Evolutionary conservation across 495 filamentous ascomycete species (phyloP).

Genomic region (Podospora bellae-mahoneyi): DNA sequence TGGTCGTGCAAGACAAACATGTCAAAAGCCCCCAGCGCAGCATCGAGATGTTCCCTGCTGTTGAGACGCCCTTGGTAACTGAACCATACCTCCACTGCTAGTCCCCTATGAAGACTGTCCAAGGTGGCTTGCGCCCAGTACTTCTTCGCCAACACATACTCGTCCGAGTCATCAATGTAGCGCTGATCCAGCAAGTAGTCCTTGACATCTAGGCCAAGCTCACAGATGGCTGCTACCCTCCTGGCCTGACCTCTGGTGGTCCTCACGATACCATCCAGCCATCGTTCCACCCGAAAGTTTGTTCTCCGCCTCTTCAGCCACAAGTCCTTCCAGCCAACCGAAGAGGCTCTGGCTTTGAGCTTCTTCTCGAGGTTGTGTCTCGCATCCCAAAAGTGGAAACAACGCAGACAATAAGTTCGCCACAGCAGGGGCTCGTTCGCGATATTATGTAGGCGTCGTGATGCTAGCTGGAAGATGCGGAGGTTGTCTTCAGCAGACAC

Average conservation of each 20-base stretch:
- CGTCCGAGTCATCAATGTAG: conserved; percentile 51
- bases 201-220: conserved; percentile 81
- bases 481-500: conserved; percentile 54
- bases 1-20: conserved; percentile 74
- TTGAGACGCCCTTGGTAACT: conserved; percentile 40
- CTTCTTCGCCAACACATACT: conserved; percentile 81
- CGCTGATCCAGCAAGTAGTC: conserved; percentile 72
- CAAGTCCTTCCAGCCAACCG: conserved; percentile 72
- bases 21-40: conserved; percentile 76
- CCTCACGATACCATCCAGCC: conserved; percentile 67
- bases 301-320: conserved; percentile 57
- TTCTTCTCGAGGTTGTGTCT: conserved; percentile 62
- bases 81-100: conserved; percentile 74
- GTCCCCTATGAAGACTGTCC: conserved; percentile 73
- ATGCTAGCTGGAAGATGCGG: conserved; percentile 53
- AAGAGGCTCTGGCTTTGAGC: conserved; percentile 43
- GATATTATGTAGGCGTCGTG: conserved; percentile 60
- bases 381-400: conserved; percentile 70
- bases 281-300: conserved; percentile 51
- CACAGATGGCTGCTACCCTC: conserved; percentile 64
- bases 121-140: conserved; percentile 70
- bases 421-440: conserved; percentile 71
- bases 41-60: conserved; percentile 53
- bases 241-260: conserved; percentile 65
- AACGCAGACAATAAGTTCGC: conserved; percentile 65